Evolutionary conservation across 208 protist species (phyloP).

Genomic region (Acanthamoeba sp.): DNA sequence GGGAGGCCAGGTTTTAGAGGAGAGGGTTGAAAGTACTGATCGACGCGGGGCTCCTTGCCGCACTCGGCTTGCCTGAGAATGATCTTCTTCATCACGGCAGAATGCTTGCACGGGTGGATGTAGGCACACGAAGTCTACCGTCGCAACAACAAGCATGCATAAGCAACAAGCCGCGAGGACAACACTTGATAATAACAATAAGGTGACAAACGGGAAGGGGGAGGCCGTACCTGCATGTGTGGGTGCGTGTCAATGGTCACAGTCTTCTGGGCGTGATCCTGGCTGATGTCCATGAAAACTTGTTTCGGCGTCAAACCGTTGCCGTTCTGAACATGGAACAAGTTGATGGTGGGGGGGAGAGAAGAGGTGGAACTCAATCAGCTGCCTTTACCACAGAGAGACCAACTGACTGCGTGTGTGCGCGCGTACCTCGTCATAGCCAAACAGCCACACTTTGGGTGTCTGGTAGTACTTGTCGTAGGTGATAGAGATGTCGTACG

Average conservation of each 20-base stretch:
- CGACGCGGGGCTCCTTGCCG: constrained; percentile 87
- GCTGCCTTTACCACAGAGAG: no score
- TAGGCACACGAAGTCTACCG: constrained; percentile 90
- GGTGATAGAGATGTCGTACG: constrained; percentile 97
- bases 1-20: not conserved
- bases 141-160: not conserved
- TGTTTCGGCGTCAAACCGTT: constrained; percentile 92
- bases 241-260: constrained; percentile 94
- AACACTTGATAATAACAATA: not conserved
- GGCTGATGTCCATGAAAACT: constrained; percentile 98
- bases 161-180: not conserved
- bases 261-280: constrained; percentile 97
- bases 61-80: constrained; percentile 91
- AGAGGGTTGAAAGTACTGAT: constrained; percentile 71
- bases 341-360: not conserved
- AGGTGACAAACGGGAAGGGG: not conserved
- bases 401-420: no score
- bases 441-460: constrained; percentile 96
- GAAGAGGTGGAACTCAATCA: no score
- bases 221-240: constrained; percentile 86
- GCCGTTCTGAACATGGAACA: constrained; percentile 66
- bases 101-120: constrained; percentile 97
- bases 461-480: constrained; percentile 98
- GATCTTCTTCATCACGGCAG: constrained; percentile 96
- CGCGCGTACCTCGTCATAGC: constrained; percentile 92